These are phyloP conservation scores for Spergularia bocconei DNA, from an alignment of 148 eudicot genomes.

Conservation along the genomic window DNA sequence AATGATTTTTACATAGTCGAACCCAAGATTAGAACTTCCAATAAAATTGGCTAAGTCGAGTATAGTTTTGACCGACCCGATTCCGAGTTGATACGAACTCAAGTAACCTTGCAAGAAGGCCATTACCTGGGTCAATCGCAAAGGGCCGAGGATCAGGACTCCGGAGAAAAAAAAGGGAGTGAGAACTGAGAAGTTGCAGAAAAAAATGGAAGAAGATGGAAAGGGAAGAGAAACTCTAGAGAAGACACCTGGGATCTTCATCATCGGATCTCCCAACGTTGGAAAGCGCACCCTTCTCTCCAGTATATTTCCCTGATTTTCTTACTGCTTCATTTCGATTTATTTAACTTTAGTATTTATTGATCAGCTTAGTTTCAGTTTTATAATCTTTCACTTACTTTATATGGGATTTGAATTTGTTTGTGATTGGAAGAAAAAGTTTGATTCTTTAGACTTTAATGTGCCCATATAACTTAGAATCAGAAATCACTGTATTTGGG, in stretches of 20 bases:
- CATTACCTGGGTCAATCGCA: neutral
- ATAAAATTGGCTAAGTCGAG: too few species aligned
- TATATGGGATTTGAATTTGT: neutral
- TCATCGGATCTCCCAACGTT: constrained; percentile 71
- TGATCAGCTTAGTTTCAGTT: neutral
- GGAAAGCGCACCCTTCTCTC: constrained; percentile 87
- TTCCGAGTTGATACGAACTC: too few species aligned
- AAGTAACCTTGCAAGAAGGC: too few species aligned
- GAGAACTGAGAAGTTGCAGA: constrained; percentile 2
- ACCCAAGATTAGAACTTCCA: too few species aligned
- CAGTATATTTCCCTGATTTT: constrained; percentile 43
- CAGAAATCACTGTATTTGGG: too few species aligned
- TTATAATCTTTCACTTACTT: neutral
- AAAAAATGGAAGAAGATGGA: neutral
- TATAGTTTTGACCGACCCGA: too few species aligned
- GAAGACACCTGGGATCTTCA: constrained; percentile 61
- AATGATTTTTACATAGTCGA: too few species aligned
- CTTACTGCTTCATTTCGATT: neutral
- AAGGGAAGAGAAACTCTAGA: constrained; percentile 36
- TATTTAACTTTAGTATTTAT: neutral
- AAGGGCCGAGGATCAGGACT: neutral
- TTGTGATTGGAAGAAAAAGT: neutral
- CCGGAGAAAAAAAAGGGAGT: neutral
- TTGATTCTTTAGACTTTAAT: neutral
- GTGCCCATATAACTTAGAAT: neutral